phyloP scores from a whole-genome alignment of 176 grass and related monocot species.

The Eremochloa ophiuroides region DNA sequence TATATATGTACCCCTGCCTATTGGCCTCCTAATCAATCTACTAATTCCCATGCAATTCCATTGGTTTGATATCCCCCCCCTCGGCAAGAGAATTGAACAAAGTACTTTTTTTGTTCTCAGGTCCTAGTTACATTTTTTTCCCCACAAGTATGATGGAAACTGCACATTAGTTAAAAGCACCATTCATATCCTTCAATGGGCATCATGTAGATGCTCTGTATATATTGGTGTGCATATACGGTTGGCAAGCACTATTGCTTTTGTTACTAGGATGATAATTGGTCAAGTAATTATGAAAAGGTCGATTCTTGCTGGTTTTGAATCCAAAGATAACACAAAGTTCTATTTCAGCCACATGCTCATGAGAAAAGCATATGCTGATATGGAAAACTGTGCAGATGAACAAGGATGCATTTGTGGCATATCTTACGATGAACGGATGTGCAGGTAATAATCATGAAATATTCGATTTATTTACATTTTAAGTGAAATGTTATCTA shows the following conservation, averaged over 20 bases:
- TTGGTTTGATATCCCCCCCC: too few species aligned
- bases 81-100: neutral
- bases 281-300: neutral
- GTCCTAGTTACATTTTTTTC: neutral
- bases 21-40: too few species aligned
- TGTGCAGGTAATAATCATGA: constrained; percentile 83
- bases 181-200: neutral
- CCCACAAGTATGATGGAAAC: neutral
- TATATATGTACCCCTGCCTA: too few species aligned
- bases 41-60: too few species aligned
- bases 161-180: neutral
- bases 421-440: constrained; percentile 55
- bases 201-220: neutral
- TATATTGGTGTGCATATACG: neutral
- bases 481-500: constrained; percentile 9
- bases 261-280: neutral
- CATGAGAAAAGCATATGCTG: constrained; percentile 7
- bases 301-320: neutral
- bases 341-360: neutral
- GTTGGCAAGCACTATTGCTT: neutral
- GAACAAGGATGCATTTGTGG: constrained; percentile 77
- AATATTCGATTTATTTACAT: constrained; percentile 11
- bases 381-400: constrained; percentile 44
- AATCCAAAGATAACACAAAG: neutral
- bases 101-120: neutral